A percentile compares a stretch with the other conserved stretches of the same genome.
phyloP scores from a whole-genome alignment of 2,329 filamentous ascomycete genomes.

The Colletotrichum brevisporum region DNA sequence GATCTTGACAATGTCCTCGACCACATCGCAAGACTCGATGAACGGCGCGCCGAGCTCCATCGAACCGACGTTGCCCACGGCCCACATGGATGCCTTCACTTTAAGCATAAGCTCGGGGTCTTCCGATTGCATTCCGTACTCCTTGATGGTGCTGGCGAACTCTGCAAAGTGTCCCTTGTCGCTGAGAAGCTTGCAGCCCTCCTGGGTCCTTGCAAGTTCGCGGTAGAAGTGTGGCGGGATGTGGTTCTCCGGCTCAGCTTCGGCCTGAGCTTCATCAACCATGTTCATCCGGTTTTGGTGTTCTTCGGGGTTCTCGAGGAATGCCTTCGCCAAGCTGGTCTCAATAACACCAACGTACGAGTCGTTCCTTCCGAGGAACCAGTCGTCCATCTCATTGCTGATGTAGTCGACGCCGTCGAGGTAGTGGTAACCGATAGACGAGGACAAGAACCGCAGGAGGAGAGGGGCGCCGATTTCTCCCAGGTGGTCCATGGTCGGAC shows the following conservation, averaged over 20 bases:
- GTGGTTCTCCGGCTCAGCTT: slow-evolving; percentile 72
- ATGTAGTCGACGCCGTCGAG: slow-evolving; percentile 98
- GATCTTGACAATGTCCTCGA: slow-evolving; percentile 88
- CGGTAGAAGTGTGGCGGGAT: slow-evolving; percentile 99
- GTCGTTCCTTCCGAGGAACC: slow-evolving; percentile 97
- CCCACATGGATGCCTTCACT: slow-evolving; percentile 97
- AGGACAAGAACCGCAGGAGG: slow-evolving; percentile 91
- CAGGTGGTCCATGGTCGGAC: slow-evolving; percentile 92
- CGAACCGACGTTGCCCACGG: slow-evolving; percentile 96
- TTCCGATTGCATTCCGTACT: slow-evolving; percentile 87
- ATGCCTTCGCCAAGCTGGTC: slow-evolving; percentile 91
- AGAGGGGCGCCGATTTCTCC: slow-evolving; percentile 97
- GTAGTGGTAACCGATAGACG: slow-evolving; percentile 97
- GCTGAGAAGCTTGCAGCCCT: slow-evolving; percentile 90
- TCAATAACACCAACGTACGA: slow-evolving; percentile 96
- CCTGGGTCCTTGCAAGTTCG: slow-evolving; percentile 90
- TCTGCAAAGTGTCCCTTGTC: slow-evolving; percentile 98
- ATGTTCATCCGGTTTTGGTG: slow-evolving; percentile 70
- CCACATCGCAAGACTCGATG: slow-evolving; percentile 89
- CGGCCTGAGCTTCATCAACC: slow-evolving; percentile 70
- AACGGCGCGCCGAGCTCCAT: slow-evolving; percentile 98
- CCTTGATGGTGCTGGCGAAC: slow-evolving; percentile 89
- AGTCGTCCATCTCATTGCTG: slow-evolving; percentile 99
- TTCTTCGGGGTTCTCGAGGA: slow-evolving; percentile 76
- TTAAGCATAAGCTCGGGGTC: slow-evolving; percentile 90